Conservation (phyloP, 1,139 yeast species). For the Yamadazyma friedrichii region DNA sequence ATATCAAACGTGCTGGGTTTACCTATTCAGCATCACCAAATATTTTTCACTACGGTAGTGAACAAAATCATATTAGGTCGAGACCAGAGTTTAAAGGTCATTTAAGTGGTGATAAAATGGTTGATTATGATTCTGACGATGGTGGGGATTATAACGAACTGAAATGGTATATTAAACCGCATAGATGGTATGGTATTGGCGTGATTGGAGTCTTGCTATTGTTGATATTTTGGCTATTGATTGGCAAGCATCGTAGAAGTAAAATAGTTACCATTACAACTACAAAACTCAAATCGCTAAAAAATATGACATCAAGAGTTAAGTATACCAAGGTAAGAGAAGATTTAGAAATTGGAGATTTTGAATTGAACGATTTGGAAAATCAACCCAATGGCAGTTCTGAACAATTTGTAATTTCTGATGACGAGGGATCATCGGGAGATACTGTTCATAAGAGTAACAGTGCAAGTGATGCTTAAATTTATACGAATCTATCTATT, state of each 20-base stretch:
- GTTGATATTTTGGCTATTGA: slow-evolving; percentile 45
- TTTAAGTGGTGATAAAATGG: slow-evolving; percentile 6
- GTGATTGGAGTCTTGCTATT: slow-evolving; percentile 42
- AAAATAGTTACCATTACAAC: slow-evolving; percentile 11
- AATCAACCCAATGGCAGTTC: background rate
- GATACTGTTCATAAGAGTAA: background rate
- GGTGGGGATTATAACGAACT: slow-evolving; percentile 27
- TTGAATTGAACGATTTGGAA: slow-evolving; percentile 10
- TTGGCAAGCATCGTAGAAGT: slow-evolving; percentile 39
- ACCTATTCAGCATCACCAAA: slow-evolving; percentile 49
- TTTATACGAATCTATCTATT: background rate
- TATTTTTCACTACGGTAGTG: slow-evolving; percentile 53
- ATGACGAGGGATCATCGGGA: slow-evolving; percentile 4
- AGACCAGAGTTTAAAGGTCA: slow-evolving; percentile 40
- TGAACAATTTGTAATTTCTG: slow-evolving; percentile 8
- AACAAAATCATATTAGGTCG: slow-evolving; percentile 38
- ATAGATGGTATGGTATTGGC: slow-evolving; percentile 56
- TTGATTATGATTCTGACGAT: slow-evolving; percentile 30
- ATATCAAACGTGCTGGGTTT: slow-evolving; percentile 38
- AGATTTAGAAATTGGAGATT: slow-evolving; percentile 8
- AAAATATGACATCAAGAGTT: background rate
- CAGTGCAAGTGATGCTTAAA: background rate
- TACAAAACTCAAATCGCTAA: background rate
- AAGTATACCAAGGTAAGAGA: slow-evolving; percentile 4
- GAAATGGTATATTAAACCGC: slow-evolving; percentile 46